phyloP scores from a whole-genome alignment of 768 basidiomycete species.

The Strobilomyces confusus region DNA sequence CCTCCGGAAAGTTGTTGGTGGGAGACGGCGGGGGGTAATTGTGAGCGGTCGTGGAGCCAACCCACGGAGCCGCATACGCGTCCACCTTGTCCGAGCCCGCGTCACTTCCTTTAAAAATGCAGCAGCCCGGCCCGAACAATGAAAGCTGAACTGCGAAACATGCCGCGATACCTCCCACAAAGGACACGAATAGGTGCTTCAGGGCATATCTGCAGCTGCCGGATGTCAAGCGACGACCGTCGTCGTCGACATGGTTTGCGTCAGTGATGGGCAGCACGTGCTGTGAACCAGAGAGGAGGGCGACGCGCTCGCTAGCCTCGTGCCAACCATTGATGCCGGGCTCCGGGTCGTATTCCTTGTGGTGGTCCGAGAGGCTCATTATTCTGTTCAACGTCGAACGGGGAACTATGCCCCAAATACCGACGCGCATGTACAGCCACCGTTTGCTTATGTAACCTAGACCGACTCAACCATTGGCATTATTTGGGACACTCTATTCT shows the following conservation, averaged over 20 bases:
- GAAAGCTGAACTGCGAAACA: slow-evolving; percentile 48
- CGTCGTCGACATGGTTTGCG: slow-evolving; percentile 6
- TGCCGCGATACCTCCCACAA: slow-evolving; percentile 49
- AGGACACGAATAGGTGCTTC: slow-evolving; percentile 44
- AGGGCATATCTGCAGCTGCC: slow-evolving; percentile 12
- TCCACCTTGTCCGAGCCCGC: slow-evolving; percentile 17
- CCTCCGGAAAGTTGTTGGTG: slow-evolving; percentile 64
- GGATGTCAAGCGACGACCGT: neutral
- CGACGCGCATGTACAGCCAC: too few relatives aligned
- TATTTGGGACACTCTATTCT: too few relatives aligned
- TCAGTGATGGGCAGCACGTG: slow-evolving; percentile 5
- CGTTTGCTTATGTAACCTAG: too few relatives aligned
- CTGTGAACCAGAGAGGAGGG: slow-evolving; percentile 33
- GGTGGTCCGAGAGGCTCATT: slow-evolving; percentile 9
- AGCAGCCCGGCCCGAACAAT: slow-evolving; percentile 34
- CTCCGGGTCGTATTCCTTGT: slow-evolving; percentile 39
- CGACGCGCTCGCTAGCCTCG: slow-evolving; percentile 30
- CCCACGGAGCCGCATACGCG: slow-evolving; percentile 57
- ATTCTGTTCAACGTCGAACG: neutral
- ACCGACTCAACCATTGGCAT: too few relatives aligned
- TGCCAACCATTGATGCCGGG: slow-evolving; percentile 24
- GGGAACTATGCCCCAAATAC: too few relatives aligned
- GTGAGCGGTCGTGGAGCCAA: slow-evolving; percentile 68
- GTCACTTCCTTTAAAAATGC: slow-evolving; percentile 15
- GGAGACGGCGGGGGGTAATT: slow-evolving; percentile 69